Percentiles rank a stretch among this genome's conserved stretches.
These are phyloP conservation scores for Pseudogymnoascus sp. DNA, from an alignment of 2,329 filamentous ascomycete genomes.

Conservation along the genomic window DNA sequence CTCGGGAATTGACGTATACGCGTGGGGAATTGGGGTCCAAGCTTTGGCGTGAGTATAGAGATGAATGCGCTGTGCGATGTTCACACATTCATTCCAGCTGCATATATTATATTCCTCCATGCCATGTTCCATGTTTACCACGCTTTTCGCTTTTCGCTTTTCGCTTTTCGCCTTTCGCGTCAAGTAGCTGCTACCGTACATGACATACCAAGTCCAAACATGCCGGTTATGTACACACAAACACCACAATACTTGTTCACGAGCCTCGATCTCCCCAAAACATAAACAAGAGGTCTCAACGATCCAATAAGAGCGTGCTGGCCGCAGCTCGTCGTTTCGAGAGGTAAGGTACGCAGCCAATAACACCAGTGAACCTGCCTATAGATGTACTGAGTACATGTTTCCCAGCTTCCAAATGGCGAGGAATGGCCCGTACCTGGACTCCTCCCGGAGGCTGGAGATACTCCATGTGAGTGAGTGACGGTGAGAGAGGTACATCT, in stretches of 20 bases:
- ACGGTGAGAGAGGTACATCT: conserved; percentile 1
- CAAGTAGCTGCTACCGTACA: not conserved
- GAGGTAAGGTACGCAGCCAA: conserved; percentile 6
- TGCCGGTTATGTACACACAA: not conserved
- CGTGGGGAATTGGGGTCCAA: conserved; percentile 7
- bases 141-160: not conserved
- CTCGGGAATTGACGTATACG: conserved; percentile 6
- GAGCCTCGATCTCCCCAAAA: not conserved
- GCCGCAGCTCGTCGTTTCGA: not conserved
- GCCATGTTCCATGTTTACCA: not conserved
- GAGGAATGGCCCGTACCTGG: not conserved
- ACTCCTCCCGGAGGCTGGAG: not conserved
- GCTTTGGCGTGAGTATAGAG: not conserved
- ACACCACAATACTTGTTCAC: not conserved
- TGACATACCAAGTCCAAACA: not conserved
- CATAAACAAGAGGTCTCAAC: not conserved
- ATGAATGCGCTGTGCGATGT: not conserved
- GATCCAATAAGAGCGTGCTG: not conserved
- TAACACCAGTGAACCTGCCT: not conserved
- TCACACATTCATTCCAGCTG: not conserved
- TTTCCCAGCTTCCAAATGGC: not conserved
- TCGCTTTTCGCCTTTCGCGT: not conserved
- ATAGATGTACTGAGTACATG: not conserved
- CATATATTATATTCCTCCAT: not conserved
- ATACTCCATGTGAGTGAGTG: conserved; percentile 1